Evolutionary conservation across 1,139 yeast genomes (phyloP), one percentile per base, ranked within the genome.

Genomic region (Suhomyces atakaporum): DNA sequence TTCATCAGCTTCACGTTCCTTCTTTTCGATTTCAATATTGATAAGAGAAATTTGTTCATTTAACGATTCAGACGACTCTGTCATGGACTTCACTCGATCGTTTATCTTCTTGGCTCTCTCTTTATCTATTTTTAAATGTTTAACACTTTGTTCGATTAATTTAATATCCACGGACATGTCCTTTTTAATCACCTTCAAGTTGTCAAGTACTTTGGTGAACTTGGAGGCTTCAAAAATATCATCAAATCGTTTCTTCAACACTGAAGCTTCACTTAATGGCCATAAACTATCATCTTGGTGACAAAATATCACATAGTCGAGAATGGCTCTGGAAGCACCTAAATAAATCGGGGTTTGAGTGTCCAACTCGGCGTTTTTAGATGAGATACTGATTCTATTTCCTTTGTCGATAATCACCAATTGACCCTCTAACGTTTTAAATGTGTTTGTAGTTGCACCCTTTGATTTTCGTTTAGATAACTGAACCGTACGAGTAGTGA

Each of bases 221-320:
- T 88, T 89, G 48, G 89, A 78, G 0, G 97, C 96, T 58, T 94
- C 97, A 51, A 94, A 94, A 5, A 94, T 92, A 56, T 92, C 98
- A 59, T 94, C 98, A 53, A 94, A 94, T 42, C 92, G 75, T 62
- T 90, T 90, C 62, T 94, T 94, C 54, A 94, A 72, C 10, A 77
- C 77, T 6, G 95, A 74, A 1, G 98, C 95, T 60, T 94, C 99
- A 48, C 92, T 80, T 39, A 94, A 68, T 2, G 99, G 99, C 99
- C 99, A 94, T 26, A 88, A 63, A 53, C 94, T 84, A 43, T 94
- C 99, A 54, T 94, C 99, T 59, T 94, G 99, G 56, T 94, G 99
- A 54, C 98, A 92, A 59, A 94, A 94, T 2, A 92, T 83, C 30
- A 94, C 98, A 58, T 89, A 87, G 49, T 92, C 96, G 32, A 94